Conservation (phyloP, 164 flowering plant genomes). For the Liquidambar formosana region DNA sequence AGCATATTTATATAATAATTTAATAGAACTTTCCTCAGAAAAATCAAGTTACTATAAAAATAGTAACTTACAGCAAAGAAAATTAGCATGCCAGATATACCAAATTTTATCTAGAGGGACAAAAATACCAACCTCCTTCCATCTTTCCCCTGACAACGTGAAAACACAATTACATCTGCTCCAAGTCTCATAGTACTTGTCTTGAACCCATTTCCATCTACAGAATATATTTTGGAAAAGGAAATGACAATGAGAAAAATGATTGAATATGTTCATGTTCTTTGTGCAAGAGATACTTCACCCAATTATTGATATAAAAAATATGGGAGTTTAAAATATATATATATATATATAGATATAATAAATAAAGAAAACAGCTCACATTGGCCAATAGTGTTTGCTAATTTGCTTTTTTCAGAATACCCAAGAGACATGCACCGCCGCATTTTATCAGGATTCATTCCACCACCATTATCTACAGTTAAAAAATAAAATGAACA, state of each 20-base stretch:
- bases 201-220: slow-evolving; percentile 95
- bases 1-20: too few species aligned
- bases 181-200: slow-evolving; percentile 97
- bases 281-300: not conserved
- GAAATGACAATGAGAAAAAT: not conserved
- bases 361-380: slow-evolving; percentile 23
- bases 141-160: slow-evolving; percentile 59
- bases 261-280: not conserved
- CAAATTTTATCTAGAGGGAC: not conserved
- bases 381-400: slow-evolving; percentile 90
- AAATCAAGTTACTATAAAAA: too few species aligned
- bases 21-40: too few species aligned
- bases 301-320: not conserved
- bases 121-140: slow-evolving; percentile 49
- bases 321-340: too few species aligned
- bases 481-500: not conserved
- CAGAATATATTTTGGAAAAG: not conserved
- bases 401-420: slow-evolving; percentile 76
- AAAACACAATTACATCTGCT: slow-evolving; percentile 90
- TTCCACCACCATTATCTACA: slow-evolving; percentile 84
- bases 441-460: slow-evolving; percentile 80
- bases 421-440: slow-evolving; percentile 94
- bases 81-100: not conserved
- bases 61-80: not conserved
- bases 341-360: too few species aligned